A percentile compares a stretch with the other conserved stretches of the same genome.
phyloP scores from a whole-genome alignment of 371 early-diverging fungal genomes.

The Mortierella sp. region DNA sequence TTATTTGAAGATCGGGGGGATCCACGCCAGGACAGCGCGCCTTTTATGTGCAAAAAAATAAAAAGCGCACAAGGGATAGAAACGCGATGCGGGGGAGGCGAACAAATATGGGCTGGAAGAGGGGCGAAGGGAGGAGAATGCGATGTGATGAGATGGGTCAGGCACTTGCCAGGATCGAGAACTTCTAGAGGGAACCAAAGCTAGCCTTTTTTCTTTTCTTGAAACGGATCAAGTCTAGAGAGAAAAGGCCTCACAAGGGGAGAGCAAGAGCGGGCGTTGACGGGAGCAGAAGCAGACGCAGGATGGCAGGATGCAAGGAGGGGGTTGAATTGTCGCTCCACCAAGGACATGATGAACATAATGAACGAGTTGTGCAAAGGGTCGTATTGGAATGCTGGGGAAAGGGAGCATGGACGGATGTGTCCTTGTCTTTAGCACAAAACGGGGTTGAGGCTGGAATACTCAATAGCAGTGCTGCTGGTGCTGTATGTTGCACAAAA shows the following conservation, averaged over 20 bases:
- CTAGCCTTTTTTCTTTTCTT: background rate
- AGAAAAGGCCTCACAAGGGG: conserved; percentile 9
- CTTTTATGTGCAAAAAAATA: conserved; percentile 2
- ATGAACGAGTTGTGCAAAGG: background rate
- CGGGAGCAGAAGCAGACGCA: background rate
- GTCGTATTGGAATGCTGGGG: conserved; percentile 5
- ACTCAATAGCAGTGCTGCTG: background rate
- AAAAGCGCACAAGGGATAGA: background rate
- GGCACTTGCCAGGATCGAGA: background rate
- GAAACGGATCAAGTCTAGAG: background rate
- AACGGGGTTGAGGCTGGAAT: conserved; percentile 2
- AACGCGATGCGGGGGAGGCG: background rate
- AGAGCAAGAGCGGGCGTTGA: background rate
- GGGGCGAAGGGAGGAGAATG: background rate
- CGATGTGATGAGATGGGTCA: background rate
- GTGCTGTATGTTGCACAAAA: background rate
- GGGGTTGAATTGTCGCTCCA: background rate
- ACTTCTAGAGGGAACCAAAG: background rate
- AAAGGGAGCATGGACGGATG: background rate
- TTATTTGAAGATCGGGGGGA: background rate
- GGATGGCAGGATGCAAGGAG: background rate
- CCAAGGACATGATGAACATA: background rate
- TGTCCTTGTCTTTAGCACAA: background rate
- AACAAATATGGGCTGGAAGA: background rate
- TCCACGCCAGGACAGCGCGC: background rate